A percentile compares a stretch with the other conserved stretches of the same genome.
phyloP scores from a whole-genome alignment of 176 grass and related monocot species.

The Oryza meridionalis region DNA sequence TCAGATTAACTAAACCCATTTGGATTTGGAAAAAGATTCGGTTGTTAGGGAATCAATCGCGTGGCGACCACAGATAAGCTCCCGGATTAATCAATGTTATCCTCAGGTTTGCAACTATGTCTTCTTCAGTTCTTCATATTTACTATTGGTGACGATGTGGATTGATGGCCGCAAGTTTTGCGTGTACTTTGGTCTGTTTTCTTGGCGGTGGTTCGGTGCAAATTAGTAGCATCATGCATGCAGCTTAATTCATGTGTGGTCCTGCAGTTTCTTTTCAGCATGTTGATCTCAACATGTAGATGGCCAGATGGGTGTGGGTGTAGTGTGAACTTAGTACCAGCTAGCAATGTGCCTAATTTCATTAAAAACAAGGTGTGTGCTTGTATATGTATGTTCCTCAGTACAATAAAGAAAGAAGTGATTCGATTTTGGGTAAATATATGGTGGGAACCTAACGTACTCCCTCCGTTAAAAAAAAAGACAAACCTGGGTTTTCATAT shows the following conservation, averaged over 20 bases:
- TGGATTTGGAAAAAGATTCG: neutral
- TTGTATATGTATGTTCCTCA: too few species aligned
- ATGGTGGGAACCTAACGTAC: too few species aligned
- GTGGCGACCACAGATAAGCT: conserved; percentile 27
- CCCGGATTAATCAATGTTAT: conserved; percentile 38
- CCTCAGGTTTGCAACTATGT: conserved; percentile 32
- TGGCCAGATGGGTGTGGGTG: neutral
- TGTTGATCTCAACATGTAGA: neutral
- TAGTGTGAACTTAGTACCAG: neutral
- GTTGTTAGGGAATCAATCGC: neutral
- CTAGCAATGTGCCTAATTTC: neutral
- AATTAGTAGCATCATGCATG: neutral
- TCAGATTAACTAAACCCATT: neutral
- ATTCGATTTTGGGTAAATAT: too few species aligned
- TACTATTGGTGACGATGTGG: neutral
- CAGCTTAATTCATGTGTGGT: conserved; percentile 18
- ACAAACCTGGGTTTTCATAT: too few species aligned
- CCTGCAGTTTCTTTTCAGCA: conserved; percentile 8
- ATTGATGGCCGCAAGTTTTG: conserved; percentile 24
- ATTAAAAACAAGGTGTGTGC: neutral
- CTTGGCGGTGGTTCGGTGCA: conserved; percentile 1
- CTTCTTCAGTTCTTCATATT: neutral
- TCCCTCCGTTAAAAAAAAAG: too few species aligned
- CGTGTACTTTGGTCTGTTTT: conserved; percentile 31
- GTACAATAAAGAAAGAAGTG: too few species aligned